These are phyloP conservation scores for Ogataea minuta DNA, from an alignment of 805 yeast genomes.

Conservation along the genomic window DNA sequence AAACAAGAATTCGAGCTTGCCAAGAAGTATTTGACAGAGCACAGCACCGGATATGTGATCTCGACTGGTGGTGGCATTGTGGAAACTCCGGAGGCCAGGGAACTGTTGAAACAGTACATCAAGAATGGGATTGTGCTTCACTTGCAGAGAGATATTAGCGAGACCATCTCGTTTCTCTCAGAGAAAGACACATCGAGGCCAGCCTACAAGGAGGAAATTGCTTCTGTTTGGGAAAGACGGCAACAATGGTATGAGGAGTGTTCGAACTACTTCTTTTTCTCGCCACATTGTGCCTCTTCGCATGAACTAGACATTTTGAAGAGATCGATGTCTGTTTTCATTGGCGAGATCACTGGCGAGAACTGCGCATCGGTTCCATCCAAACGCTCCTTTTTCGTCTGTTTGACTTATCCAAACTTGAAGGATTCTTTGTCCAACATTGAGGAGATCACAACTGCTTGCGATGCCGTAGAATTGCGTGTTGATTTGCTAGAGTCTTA, in stretches of 20 bases:
- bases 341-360: slow-evolving; percentile 61
- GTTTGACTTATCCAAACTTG: slow-evolving; percentile 68
- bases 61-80: slow-evolving; percentile 98
- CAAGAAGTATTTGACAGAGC: slow-evolving; percentile 43
- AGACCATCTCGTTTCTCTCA: slow-evolving; percentile 70
- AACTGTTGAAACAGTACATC: slow-evolving; percentile 52
- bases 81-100: slow-evolving; percentile 69
- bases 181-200: slow-evolving; percentile 82
- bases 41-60: slow-evolving; percentile 56
- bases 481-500: slow-evolving; percentile 64
- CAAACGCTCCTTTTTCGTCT: slow-evolving; percentile 63
- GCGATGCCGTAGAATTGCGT: slow-evolving; percentile 79
- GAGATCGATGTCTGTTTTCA: slow-evolving; percentile 55
- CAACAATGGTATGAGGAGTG: slow-evolving; percentile 76
- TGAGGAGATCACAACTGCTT: slow-evolving; percentile 59
- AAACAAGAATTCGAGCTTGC: slow-evolving; percentile 58
- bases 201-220: slow-evolving; percentile 75
- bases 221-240: slow-evolving; percentile 81
- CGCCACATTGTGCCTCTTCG: slow-evolving; percentile 63
- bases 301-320: slow-evolving; percentile 56
- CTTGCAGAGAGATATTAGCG: slow-evolving; percentile 81
- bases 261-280: slow-evolving; percentile 73
- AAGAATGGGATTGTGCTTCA: slow-evolving; percentile 77
- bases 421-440: slow-evolving; percentile 43
- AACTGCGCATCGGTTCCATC: slow-evolving; percentile 38